A percentile compares a stretch with the other conserved stretches of the same genome.
These are phyloP conservation scores for Bolboschoenus planiculmis DNA, from an alignment of 176 grass and related monocot species.

Conservation along the genomic window DNA sequence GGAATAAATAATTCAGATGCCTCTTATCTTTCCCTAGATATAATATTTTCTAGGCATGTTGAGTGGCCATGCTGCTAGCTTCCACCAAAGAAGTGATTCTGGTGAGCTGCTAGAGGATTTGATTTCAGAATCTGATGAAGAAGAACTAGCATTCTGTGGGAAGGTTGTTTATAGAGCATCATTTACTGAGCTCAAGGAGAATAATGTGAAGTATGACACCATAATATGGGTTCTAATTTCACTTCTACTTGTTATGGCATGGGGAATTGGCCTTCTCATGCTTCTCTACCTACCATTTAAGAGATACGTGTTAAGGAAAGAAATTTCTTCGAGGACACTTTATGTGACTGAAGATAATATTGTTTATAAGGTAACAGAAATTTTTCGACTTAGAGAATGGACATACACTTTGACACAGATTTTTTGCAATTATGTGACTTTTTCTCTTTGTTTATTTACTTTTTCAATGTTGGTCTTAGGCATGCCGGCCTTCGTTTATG, in stretches of 20 bases:
- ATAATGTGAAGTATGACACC: constrained; percentile 50
- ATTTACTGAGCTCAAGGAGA: constrained; percentile 42
- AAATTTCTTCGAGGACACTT: constrained; percentile 41
- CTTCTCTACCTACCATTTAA: constrained; percentile 61
- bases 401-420: neutral
- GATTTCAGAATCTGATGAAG: constrained; percentile 21
- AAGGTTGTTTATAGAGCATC: constrained; percentile 52
- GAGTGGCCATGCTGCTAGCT: constrained; percentile 34
- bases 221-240: constrained; percentile 65
- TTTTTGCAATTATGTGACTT: neutral
- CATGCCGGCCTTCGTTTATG: constrained; percentile 41
- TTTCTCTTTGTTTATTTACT: neutral
- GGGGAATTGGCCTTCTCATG: constrained; percentile 59
- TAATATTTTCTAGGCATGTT: constrained; percentile 38
- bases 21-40: neutral
- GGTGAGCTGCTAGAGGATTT: constrained; percentile 42
- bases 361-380: constrained; percentile 43
- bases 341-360: constrained; percentile 45
- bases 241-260: constrained; percentile 57
- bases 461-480: constrained; percentile 26
- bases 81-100: constrained; percentile 41
- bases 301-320: constrained; percentile 58
- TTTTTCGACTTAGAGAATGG: neutral
- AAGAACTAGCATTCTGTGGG: constrained; percentile 25
- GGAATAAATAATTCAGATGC: neutral